These are phyloP conservation scores for Cicer pinnatifidum DNA, from an alignment of 306 rosid species.

Conservation along the genomic window DNA sequence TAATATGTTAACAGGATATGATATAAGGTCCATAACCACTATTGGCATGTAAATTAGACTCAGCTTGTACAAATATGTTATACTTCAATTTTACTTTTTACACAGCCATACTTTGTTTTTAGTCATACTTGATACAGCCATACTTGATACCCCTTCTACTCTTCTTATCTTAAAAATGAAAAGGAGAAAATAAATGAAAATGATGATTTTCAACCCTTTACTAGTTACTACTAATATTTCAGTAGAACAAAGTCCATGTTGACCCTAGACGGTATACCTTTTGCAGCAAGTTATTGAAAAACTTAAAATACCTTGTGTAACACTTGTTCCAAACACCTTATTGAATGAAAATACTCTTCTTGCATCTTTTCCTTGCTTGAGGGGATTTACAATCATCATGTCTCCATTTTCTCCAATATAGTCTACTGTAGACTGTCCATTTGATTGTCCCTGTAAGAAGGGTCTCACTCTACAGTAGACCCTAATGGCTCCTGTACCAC, in stretches of 20 bases:
- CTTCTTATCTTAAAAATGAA: neutral
- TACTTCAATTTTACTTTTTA: neutral
- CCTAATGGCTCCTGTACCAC: constrained; percentile 76
- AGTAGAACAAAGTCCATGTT: neutral
- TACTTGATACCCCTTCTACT: neutral
- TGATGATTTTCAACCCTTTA: constrained; percentile 24
- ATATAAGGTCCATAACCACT: neutral
- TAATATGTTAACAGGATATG: neutral
- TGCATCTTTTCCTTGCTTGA: constrained; percentile 84
- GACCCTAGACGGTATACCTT: neutral
- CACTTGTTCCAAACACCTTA: constrained; percentile 84
- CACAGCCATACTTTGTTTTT: neutral
- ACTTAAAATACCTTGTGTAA: constrained; percentile 78
- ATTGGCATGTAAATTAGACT: constrained; percentile 2
- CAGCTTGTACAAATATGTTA: neutral
- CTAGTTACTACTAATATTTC: constrained; percentile 9
- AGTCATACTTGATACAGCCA: neutral
- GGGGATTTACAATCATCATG: constrained; percentile 88
- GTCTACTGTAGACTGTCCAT: constrained; percentile 73
- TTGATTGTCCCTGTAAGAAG: constrained; percentile 78
- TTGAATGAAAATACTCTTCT: constrained; percentile 91
- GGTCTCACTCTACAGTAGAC: constrained; percentile 98
- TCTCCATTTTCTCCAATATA: constrained; percentile 97
- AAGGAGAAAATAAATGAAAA: neutral
- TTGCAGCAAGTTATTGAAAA: constrained; percentile 22